Base-by-base conservation (phyloP, 352 stramenopile species). In the Phytophthora quininea region DNA sequence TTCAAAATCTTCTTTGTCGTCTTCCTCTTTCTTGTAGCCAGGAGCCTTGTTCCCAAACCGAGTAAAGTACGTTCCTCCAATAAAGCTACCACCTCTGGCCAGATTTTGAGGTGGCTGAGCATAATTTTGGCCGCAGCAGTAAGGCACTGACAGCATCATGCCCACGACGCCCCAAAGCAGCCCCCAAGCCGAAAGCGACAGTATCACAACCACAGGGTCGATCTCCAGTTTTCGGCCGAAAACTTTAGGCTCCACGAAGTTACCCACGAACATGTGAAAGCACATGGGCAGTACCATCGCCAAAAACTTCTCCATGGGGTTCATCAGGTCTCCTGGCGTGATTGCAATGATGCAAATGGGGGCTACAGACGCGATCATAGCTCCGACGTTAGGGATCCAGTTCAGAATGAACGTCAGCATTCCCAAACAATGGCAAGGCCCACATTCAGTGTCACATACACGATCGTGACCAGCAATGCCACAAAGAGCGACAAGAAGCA, bases 371-470 rank as follows among this genome's bases (percentile, higher is more conserved):
- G 88, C 88, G 60, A 96, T 96, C 85, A 96, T 95, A 7, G 88
- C 88, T 57, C 88, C 88, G 9, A 96, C 88, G 64, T 96, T 96
- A 30, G 88, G 88, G 58, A 96, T 96, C 88, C 88, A 96, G 52
- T 96, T 96, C 33, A 96, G 65, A 19, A 96, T 91, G 58, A 96
- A 96, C 55, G 88, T 96, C 52, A 96, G 74, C 64, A 96, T 94
- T 52, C 88, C 88, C 88, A 96, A 30, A 96, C 85, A 62, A 95
- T 92, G 9, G 88, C 86, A 27, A 96, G 74, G 0, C 88, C 88
- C 50, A 96, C 88, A 63, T 96, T 96, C 9, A 96, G 79, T 69
- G 80, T 92, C n/a, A 96, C 88, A 65, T 96, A 96, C 29, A 95
- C 88, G 57, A 95, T 91, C 40, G 88, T 96, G 54, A 96, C 88